Base-by-base conservation (phyloP, 1,284 basidiomycete genomes). In the Sporisorium sorghi region DNA sequence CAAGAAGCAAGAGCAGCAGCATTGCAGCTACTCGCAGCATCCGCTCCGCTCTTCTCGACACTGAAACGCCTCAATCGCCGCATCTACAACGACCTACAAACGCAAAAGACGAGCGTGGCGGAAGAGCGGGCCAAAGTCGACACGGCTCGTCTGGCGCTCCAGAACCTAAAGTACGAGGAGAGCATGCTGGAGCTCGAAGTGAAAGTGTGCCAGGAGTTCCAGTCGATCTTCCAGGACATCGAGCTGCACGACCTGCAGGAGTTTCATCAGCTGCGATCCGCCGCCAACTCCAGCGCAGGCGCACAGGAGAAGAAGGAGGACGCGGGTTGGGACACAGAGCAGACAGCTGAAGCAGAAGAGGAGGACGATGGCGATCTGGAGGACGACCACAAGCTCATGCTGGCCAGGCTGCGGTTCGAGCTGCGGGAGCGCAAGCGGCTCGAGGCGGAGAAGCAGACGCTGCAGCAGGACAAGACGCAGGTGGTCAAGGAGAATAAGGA, bases 111-210 rank as follows among this genome's bases (percentile, higher is more conserved):
- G 2, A 43, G 33, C 6, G 64, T 71, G 12, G 67, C 49, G 12
- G 68, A 75, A 42, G 68, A 61, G 21, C 43, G 73, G 0, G 33
- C 57, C 39, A 66, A 68, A 35, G 73, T 75, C 37, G 73, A 75
- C 35, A 43, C 47, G 0, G 73, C 68, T 3, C 60, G 67, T 5
- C 48, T 75, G 2, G 60, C 60, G 8, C 49, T 75, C 0, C 67
- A 75, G n/a, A 75, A 75, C 19, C 60, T 68, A 40, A 66, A 71
- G 21, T 75, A 75, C 40, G 73, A 75, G 62, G 63, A 71, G 35
- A 52, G 67, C 4, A 75, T 75, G 73, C 58, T 75, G 11, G 64
- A 71, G 33, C 49, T 63, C 23, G 73, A 75, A 26, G 68, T 75
- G 15, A 58, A 62, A 15, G 50, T 60, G 7, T 75, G 73, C n/a